Evolutionary conservation across 768 basidiomycete genomes (phyloP).

Genomic region (Imleria badia): DNA sequence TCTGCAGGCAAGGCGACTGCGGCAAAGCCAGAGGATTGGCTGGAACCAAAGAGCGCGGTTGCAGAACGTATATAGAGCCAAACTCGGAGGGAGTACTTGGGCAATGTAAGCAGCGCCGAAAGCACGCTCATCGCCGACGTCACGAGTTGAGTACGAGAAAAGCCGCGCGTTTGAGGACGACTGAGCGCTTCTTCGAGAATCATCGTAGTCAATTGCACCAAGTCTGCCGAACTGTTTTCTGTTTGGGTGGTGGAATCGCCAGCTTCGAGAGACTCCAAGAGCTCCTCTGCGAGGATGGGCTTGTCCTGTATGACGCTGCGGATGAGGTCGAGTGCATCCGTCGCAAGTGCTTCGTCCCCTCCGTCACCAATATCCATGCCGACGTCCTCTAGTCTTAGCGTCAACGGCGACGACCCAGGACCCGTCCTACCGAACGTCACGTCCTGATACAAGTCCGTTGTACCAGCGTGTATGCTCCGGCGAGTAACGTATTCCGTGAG

Average conservation of each 20-base stretch:
- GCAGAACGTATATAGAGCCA: slow-evolving; percentile 89
- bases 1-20: slow-evolving; percentile 69
- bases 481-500: slow-evolving; percentile 73
- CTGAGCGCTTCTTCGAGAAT: slow-evolving; percentile 77
- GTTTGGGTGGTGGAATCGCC: slow-evolving; percentile 36
- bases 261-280: slow-evolving; percentile 65
- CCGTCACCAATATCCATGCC: slow-evolving; percentile 67
- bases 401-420: slow-evolving; percentile 36
- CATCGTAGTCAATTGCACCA: slow-evolving; percentile 78
- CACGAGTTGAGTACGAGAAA: slow-evolving; percentile 61
- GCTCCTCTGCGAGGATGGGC: slow-evolving; percentile 55
- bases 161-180: slow-evolving; percentile 43
- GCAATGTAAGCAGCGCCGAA: slow-evolving; percentile 70
- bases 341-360: slow-evolving; percentile 65
- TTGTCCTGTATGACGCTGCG: slow-evolving; percentile 75
- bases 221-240: slow-evolving; percentile 59
- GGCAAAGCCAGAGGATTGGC: slow-evolving; percentile 51
- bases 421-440: slow-evolving; percentile 51
- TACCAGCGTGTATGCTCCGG: slow-evolving; percentile 43
- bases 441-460: slow-evolving; percentile 46
- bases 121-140: slow-evolving; percentile 83
- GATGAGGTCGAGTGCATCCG: slow-evolving; percentile 76
- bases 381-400: slow-evolving; percentile 61
- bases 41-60: slow-evolving; percentile 70
- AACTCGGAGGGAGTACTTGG: slow-evolving; percentile 74